Base-by-base conservation (phyloP, 1,284 basidiomycete genomes). In the Puccinia novopanici region DNA sequence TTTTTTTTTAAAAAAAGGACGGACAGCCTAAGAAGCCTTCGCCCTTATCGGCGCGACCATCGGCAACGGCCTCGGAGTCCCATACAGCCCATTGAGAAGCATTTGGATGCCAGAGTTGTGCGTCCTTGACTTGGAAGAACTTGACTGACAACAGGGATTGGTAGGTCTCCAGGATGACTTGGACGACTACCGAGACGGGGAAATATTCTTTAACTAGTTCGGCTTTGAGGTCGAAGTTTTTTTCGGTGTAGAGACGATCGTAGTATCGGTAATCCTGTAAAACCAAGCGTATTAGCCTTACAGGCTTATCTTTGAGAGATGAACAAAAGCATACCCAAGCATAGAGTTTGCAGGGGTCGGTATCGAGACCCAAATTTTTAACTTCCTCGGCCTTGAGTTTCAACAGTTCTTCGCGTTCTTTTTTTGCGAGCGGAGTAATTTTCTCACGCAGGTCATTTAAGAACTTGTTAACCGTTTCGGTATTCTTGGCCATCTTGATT, bases 191-290 rank as follows among this genome's bases (percentile, higher is more conserved):
- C 1, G 90, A 88, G 0, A 94, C 93, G 0, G 92, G 92, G 89
- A 94, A 93, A 85, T 93, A 93, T 84, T 93, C 91, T 86, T 93
- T 93, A 82, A 93, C 90, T 22, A 91, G 87, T 80, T 89, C 89
- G 82, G 93, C 91, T 82, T 94, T 91, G 45, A 93, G 88, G 68
- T 88, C 87, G 10, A 93, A 87, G 40, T 88, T 88, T 40, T 37
- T 30, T 34, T 71, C 71, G 22, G 52, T 70, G 17, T 78, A 81
- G 9, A 78, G 59, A 13, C 81, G 76, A 63, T 57, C 52, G 30
- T 73, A 68, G 37, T 76, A 76, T 24, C 61, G 65, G 27, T 80
- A 65, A 45, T 75, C 54, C 71, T 83, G 12, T 50, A 50, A 27
- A 40, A 55, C 55, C 24, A 92, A 79, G 88, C 82, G 61, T 34